These are phyloP conservation scores for Picochlorum sp. DNA, from an alignment of 139 green algal species.

Conservation along the genomic window DNA sequence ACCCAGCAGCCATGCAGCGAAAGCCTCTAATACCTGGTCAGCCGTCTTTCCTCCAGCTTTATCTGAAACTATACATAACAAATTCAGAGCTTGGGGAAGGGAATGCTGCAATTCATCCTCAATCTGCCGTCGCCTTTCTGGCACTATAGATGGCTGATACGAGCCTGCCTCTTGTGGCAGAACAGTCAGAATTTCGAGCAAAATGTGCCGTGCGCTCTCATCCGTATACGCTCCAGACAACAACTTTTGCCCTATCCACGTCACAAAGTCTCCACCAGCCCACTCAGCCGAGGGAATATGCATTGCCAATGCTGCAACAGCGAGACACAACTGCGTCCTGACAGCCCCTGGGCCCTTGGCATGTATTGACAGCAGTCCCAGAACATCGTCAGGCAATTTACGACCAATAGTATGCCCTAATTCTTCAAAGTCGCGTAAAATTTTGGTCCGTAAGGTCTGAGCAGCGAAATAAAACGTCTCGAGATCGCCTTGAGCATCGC, in stretches of 20 bases:
- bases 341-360: slow-evolving; percentile 38
- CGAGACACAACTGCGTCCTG: slow-evolving; percentile 83
- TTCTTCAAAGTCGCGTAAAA: slow-evolving; percentile 87
- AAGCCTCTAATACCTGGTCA: slow-evolving; percentile 55
- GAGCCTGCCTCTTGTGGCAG: slow-evolving; percentile 76
- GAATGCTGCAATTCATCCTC: slow-evolving; percentile 45
- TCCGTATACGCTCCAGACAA: slow-evolving; percentile 16
- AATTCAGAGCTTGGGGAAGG: slow-evolving; percentile 38
- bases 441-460: slow-evolving; percentile 85
- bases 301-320: slow-evolving; percentile 62
- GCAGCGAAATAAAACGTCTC: slow-evolving; percentile 82
- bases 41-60: not conserved
- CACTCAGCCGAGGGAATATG: slow-evolving; percentile 62
- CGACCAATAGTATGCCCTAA: slow-evolving; percentile 48
- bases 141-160: slow-evolving; percentile 58
- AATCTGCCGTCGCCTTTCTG: slow-evolving; percentile 63
- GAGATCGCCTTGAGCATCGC: slow-evolving; percentile 46
- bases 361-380: slow-evolving; percentile 62
- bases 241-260: slow-evolving; percentile 33
- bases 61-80: slow-evolving; percentile 48
- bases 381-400: slow-evolving; percentile 62
- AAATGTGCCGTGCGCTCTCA: slow-evolving; percentile 41
- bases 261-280: slow-evolving; percentile 30
- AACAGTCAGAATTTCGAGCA: slow-evolving; percentile 83
- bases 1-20: slow-evolving; percentile 64